These are phyloP conservation scores for Prosopis cineraria DNA, from an alignment of 306 rosid species.

Conservation along the genomic window DNA sequence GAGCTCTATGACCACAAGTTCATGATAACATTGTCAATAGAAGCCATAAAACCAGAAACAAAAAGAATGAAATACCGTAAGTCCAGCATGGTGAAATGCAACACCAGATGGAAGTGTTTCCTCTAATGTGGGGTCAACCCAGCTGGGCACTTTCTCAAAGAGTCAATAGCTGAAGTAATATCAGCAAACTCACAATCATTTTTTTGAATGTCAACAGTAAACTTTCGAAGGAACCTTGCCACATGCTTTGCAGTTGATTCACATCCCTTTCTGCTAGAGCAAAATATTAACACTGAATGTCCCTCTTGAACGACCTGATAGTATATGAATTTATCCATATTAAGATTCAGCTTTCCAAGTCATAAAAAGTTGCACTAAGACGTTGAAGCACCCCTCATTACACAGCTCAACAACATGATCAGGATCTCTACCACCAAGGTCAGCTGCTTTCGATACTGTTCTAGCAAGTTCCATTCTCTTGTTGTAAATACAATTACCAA, in stretches of 20 bases:
- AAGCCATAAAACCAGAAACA: slow-evolving; percentile 25
- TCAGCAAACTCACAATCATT: slow-evolving; percentile 67
- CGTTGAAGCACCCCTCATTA: slow-evolving; percentile 65
- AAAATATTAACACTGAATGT: slow-evolving; percentile 88
- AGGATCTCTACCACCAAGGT: slow-evolving; percentile 94
- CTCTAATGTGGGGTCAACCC: slow-evolving; percentile 85
- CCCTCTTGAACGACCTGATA: slow-evolving; percentile 96
- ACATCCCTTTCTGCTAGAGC: slow-evolving; percentile 96
- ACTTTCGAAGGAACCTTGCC: slow-evolving; percentile 72
- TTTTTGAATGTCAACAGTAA: slow-evolving; percentile 44
- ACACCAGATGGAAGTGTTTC: slow-evolving; percentile 91
- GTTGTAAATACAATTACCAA: slow-evolving; percentile 77
- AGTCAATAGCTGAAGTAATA: slow-evolving; percentile 68
- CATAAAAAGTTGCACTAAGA: slow-evolving; percentile 32
- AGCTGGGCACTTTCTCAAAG: slow-evolving; percentile 78
- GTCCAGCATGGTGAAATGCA: slow-evolving; percentile 99
- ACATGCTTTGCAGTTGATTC: slow-evolving; percentile 96
- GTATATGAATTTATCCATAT: slow-evolving; percentile 25
- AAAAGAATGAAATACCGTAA: slow-evolving; percentile 63
- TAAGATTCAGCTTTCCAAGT: slow-evolving; percentile 27
- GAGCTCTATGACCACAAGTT: slow-evolving; percentile 18
- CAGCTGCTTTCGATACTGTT: slow-evolving; percentile 71
- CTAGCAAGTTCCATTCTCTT: slow-evolving; percentile 77
- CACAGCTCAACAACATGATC: slow-evolving; percentile 96
- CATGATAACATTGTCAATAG: slow-evolving; percentile 1